Base-by-base conservation (phyloP, 192 early-diverging fungal species). In the Rhizophagus prolifer region DNA sequence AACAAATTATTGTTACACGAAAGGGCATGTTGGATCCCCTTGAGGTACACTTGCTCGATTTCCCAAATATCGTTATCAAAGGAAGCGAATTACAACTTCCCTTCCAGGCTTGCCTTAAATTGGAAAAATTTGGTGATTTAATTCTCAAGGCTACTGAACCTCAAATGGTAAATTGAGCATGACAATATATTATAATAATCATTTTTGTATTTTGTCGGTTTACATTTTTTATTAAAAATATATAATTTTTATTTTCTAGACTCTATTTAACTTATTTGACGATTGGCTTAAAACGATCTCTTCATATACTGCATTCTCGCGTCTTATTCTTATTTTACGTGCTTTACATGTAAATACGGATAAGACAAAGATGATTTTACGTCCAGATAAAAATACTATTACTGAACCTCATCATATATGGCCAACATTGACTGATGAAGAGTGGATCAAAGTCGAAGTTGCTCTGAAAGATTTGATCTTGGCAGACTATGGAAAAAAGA, bases 21-120 rank as follows among this genome's bases (percentile, higher is more conserved):
- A 98, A 97, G 87, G 97, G 97, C 72, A 99, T 99, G 96, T 88
- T 99, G 86, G 97, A 99, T 88, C 97, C 97, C 67, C 88, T 99
- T 16, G 97, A 98, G 81, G 95, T 97, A 10, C 94, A 95, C 84
- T 88, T 90, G 59, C 86, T 99, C 72, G 96, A 98, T 85, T 99
- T 99, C 90, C 96, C 96, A 72, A 99, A 99, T 84, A 97, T 97
- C 87, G 95, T 97, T 12, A 99, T 99, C 85, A 97, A 97, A 80
- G 96, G 96, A 23, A 93, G 91, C 62, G 97, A 99, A 82, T 87
- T 99, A 77, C 97, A 98, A 87, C 85, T 99, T 19, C 97, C 97
- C 28, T 96, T 99, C 91, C 95, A 97, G 82, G 96, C 97, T 5
- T 94, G 94, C 82, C 87, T 99, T 68, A 97, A 97, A 91, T 88